Percentiles rank a stretch among this genome's conserved stretches.
phyloP scores from a whole-genome alignment of 106 monocot genomes.

The Posidonia australis region DNA sequence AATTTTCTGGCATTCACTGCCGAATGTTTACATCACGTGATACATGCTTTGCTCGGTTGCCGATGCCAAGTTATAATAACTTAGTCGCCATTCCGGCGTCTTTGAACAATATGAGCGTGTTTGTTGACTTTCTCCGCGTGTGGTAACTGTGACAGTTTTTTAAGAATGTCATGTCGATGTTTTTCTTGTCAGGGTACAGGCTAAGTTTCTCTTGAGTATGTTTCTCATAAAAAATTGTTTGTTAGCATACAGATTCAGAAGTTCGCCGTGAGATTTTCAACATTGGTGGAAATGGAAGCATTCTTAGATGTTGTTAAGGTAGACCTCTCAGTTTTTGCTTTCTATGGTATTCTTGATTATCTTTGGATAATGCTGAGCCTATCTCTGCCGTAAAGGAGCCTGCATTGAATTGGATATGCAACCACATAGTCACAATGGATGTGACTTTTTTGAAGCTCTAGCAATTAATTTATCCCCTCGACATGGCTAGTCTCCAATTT shows the following conservation, averaged over 20 bases:
- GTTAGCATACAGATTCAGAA: conserved; percentile 50
- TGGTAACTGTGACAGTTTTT: background rate
- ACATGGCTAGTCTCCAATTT: background rate
- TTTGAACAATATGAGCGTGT: background rate
- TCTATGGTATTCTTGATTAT: background rate
- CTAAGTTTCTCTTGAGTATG: background rate
- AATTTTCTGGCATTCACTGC: background rate
- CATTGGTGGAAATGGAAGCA: conserved; percentile 22
- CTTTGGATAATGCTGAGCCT: background rate
- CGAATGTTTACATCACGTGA: background rate
- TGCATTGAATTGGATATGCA: background rate
- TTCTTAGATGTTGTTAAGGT: conserved; percentile 61
- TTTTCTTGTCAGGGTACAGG: background rate
- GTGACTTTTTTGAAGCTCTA: background rate
- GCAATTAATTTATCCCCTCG: background rate
- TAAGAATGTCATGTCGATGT: background rate
- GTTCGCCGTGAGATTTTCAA: conserved; percentile 50
- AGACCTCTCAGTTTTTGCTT: background rate
- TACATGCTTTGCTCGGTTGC: too few relatives aligned
- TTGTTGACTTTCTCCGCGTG: background rate
- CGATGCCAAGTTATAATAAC: background rate
- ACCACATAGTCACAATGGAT: background rate
- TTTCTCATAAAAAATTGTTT: background rate
- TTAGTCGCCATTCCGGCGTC: background rate
- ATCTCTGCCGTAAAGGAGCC: too few relatives aligned